These are phyloP conservation scores for Lichenothelia convexa DNA, from an alignment of 495 filamentous ascomycete species.

Conservation along the genomic window DNA sequence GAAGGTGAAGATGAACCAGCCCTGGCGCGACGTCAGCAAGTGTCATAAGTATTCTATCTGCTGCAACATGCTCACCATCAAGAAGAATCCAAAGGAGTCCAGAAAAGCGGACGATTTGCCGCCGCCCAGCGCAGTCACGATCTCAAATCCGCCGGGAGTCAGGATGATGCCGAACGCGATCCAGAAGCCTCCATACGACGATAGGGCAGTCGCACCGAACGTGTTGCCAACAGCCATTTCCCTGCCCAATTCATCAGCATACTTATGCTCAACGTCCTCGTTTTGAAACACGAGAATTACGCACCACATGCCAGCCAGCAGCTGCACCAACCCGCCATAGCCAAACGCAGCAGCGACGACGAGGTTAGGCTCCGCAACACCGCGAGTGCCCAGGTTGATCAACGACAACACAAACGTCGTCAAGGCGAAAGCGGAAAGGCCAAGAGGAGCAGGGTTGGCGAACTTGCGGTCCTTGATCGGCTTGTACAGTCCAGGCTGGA, in stretches of 20 bases:
- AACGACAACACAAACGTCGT: constrained; percentile 85
- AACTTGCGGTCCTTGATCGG: constrained; percentile 59
- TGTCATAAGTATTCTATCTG: background rate
- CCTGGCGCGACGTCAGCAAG: constrained; percentile 19
- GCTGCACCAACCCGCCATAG: constrained; percentile 62
- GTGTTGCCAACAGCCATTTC: constrained; percentile 96
- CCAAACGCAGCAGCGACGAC: constrained; percentile 26
- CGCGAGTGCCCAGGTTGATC: constrained; percentile 58
- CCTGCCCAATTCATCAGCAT: constrained; percentile 30
- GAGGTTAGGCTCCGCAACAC: constrained; percentile 25
- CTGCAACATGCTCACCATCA: constrained; percentile 37
- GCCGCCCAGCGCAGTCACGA: constrained; percentile 30
- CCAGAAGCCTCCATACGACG: constrained; percentile 98
- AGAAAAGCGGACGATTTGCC: constrained; percentile 27
- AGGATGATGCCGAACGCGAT: constrained; percentile 75
- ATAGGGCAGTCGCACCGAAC: constrained; percentile 91
- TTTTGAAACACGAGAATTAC: constrained; percentile 20
- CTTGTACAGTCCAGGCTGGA: constrained; percentile 86
- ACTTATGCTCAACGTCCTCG: background rate
- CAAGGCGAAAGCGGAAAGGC: constrained; percentile 66
- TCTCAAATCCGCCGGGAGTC: constrained; percentile 59
- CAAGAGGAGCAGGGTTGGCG: constrained; percentile 41
- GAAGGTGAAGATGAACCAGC: constrained; percentile 97
- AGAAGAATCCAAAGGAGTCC: constrained; percentile 66
- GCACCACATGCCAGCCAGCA: constrained; percentile 95